Base-by-base conservation (phyloP, 345 rosid species). In the Anastatica hierochuntica region DNA sequence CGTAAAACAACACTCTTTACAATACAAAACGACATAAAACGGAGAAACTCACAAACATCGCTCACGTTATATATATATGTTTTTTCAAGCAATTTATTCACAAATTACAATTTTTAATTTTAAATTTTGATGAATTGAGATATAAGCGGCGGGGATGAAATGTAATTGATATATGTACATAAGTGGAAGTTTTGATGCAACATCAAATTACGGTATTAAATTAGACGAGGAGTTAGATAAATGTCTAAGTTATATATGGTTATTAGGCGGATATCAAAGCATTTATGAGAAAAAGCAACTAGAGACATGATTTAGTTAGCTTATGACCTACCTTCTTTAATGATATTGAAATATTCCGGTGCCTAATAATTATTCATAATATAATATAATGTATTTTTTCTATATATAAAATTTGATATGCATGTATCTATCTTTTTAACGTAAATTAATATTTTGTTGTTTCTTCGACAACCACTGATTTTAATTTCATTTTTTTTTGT, bases 301-400 rank as follows among this genome's bases (percentile, higher is more conserved):
- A 64, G 81, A 63, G 71, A 68, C 65, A 60, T 60, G 58, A 70
- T 70, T 51, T 63, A 48, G 85, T 72, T 75, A 74, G 79, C 71
- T 43, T 68, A 67, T 70, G 83, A 77, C 89, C 89, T 68, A 77
- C 81, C 75, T 41, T 72, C 66, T 73, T 82, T 67, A 79, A 69
- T 79, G 67, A 61, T 63, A 48, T 60, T 53, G 55, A 69, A 72
- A 31, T 45, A 74, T 53, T 76, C 65, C 63, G 75, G 67, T 69
- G 67, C 63, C 48, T 45, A 43, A 58, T 56, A 52, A 51, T 10
- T 31, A 31, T 14, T 65, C 20, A 49, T 37, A 11, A 43, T 21
- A 21, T 21, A n/a, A n/a, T n/a, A n/a, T n/a, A n/a, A n/a, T n/a
- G n/a, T n/a, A n/a, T n/a, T n/a, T n/a, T n/a, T n/a, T n/a, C n/a